Evolutionary conservation across 495 filamentous ascomycete species (phyloP).

Genomic region (Aspergillus funiculosus): DNA sequence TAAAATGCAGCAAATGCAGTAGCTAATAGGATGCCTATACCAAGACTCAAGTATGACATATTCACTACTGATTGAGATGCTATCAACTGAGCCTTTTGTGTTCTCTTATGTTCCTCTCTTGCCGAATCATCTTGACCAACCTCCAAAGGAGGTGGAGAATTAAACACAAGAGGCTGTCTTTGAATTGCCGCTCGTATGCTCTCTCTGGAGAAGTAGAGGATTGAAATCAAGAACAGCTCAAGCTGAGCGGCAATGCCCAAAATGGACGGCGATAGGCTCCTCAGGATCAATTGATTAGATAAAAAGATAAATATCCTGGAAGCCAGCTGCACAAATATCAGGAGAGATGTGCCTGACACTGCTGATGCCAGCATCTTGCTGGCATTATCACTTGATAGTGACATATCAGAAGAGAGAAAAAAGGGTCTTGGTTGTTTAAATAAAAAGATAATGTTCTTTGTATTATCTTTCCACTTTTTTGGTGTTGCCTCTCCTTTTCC

Average conservation of each 20-base stretch:
- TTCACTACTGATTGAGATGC: slow-evolving; percentile 73
- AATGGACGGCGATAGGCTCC: slow-evolving; percentile 74
- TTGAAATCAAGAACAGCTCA: slow-evolving; percentile 81
- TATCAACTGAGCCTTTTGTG: slow-evolving; percentile 14
- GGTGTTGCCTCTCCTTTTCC: background rate
- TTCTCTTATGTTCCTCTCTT: slow-evolving; percentile 15
- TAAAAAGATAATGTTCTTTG: background rate
- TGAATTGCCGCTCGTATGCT: slow-evolving; percentile 80
- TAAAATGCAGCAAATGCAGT: slow-evolving; percentile 60
- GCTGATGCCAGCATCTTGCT: slow-evolving; percentile 38
- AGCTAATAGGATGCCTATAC: slow-evolving; percentile 61
- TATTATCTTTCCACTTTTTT: background rate
- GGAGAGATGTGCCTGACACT: slow-evolving; percentile 66
- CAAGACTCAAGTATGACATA: slow-evolving; percentile 71
- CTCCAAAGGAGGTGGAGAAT: slow-evolving; percentile 6
- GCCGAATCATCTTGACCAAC: background rate
- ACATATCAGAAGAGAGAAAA: slow-evolving; percentile 7
- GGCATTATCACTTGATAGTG: slow-evolving; percentile 17
- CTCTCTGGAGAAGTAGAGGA: slow-evolving; percentile 88
- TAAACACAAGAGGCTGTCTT: slow-evolving; percentile 51
- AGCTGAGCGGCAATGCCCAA: slow-evolving; percentile 83
- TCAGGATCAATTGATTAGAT: slow-evolving; percentile 83
- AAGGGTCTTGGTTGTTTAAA: background rate
- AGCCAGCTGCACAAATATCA: slow-evolving; percentile 78
- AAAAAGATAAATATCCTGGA: slow-evolving; percentile 84